Evolutionary conservation across 2,329 filamentous ascomycete species (phyloP).

Genomic region (Uncinocarpus reesii): DNA sequence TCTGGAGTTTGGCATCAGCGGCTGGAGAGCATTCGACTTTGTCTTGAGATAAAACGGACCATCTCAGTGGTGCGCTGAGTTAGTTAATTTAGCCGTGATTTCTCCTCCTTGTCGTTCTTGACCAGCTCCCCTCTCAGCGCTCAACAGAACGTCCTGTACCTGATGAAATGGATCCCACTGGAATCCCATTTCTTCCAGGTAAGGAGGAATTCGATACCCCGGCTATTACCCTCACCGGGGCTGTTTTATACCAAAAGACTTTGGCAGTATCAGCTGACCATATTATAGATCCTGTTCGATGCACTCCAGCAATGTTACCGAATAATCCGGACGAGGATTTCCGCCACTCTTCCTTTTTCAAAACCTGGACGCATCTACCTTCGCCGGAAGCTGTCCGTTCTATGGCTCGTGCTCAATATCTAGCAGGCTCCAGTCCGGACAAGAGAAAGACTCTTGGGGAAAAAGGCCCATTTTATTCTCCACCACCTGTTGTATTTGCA

Average conservation of each 20-base stretch:
- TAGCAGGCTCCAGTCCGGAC: background rate
- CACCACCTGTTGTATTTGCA: constrained; percentile 15
- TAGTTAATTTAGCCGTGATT: too few species aligned
- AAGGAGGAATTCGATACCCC: background rate
- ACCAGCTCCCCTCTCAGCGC: too few species aligned
- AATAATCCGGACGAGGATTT: constrained; percentile 2
- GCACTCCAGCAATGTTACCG: constrained; percentile 1
- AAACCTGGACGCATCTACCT: constrained; percentile 2
- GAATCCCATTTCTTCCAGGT: constrained; percentile 2
- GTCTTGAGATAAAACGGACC: too few species aligned
- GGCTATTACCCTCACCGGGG: background rate
- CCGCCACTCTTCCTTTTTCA: background rate
- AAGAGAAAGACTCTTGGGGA: background rate
- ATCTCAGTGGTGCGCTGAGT: too few species aligned
- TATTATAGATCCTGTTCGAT: background rate
- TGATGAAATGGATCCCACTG: background rate
- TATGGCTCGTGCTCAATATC: constrained; percentile 1
- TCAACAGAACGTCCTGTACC: background rate
- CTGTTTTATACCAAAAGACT: too few species aligned
- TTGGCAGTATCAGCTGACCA: background rate
- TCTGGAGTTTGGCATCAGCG: too few species aligned
- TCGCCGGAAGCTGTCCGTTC: constrained; percentile 3
- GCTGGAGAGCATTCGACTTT: too few species aligned
- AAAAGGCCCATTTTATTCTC: background rate
- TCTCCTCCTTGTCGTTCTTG: too few species aligned